phyloP scores from a whole-genome alignment of 805 yeast species.

The Kluyveromyces siamensis region DNA sequence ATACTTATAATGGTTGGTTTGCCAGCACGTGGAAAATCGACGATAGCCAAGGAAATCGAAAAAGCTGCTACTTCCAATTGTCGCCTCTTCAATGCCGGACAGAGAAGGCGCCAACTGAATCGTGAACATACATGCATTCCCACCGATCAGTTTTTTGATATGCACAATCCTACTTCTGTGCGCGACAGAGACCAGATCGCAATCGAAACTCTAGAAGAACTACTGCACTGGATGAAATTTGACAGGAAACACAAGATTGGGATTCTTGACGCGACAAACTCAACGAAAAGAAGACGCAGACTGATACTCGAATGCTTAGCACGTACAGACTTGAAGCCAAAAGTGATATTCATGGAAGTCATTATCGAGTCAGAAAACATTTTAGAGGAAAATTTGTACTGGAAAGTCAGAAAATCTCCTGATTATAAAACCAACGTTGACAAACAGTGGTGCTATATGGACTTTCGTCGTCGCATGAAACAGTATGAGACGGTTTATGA shows the following conservation, averaged over 20 bases:
- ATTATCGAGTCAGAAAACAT: conserved; percentile 22
- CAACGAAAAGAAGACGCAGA: conserved; percentile 35
- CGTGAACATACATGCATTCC: conserved; percentile 2
- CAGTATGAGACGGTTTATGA: conserved; percentile 47
- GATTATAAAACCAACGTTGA: conserved; percentile 18
- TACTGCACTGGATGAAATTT: conserved; percentile 25
- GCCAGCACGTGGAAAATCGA: conserved; percentile 67
- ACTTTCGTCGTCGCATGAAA: conserved; percentile 37
- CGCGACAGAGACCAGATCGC: conserved; percentile 38
- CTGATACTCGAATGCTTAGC: conserved; percentile 32
- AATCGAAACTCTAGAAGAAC: conserved; percentile 34
- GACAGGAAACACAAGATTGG: conserved; percentile 35
- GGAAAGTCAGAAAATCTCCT: conserved; percentile 27
- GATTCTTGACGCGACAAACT: conserved; percentile 45
- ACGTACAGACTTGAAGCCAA: conserved; percentile 18
- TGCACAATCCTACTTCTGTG: conserved; percentile 28
- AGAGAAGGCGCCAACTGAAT: conserved; percentile 39
- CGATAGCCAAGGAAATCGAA: conserved; percentile 55
- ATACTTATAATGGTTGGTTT: conserved; percentile 66
- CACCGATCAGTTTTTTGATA: conserved; percentile 28
- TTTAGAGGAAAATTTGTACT: conserved; percentile 23
- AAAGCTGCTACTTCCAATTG: conserved; percentile 55
- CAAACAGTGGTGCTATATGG: conserved; percentile 18
- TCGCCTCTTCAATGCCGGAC: conserved; percentile 61
- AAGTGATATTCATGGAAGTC: conserved; percentile 35